A percentile compares a stretch with the other conserved stretches of the same genome.
These are phyloP conservation scores for Exophiala sp. DNA, from an alignment of 2,329 filamentous ascomycete species.

Conservation along the genomic window DNA sequence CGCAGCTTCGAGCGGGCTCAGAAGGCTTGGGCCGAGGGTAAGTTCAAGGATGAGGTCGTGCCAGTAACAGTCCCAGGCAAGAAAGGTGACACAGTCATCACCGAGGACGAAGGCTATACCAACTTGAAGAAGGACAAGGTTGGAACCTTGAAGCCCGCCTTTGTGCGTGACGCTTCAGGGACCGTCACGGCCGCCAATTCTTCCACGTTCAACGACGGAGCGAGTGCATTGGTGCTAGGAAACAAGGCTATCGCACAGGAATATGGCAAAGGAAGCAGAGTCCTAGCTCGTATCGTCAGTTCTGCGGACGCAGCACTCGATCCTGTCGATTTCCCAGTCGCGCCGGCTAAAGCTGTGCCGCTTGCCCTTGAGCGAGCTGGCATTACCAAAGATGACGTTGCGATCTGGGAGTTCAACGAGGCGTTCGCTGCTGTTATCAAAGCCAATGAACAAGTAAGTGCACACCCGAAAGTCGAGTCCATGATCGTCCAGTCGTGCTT, in stretches of 20 bases:
- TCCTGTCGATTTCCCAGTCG: conserved; percentile 88
- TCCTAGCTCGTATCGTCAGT: conserved; percentile 78
- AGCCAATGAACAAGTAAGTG: conserved; percentile 73
- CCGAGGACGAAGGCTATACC: conserved; percentile 81
- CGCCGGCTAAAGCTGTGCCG: conserved; percentile 85
- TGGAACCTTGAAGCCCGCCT: conserved; percentile 80
- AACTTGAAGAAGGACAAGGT: conserved; percentile 85
- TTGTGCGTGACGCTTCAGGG: conserved; percentile 75
- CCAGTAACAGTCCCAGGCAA: conserved; percentile 77
- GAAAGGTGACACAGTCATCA: conserved; percentile 75
- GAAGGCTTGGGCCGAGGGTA: conserved; percentile 73
- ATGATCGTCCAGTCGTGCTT: no score
- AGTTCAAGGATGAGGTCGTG: conserved; percentile 83
- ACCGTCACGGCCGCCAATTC: conserved; percentile 94
- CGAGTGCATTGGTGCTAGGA: conserved; percentile 78
- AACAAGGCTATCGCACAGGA: conserved; percentile 73
- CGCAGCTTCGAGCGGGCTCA: conserved; percentile 84
- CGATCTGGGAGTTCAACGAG: conserved; percentile 98
- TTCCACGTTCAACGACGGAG: conserved; percentile 90
- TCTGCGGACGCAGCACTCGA: conserved; percentile 87
- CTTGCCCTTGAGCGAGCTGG: conserved; percentile 83
- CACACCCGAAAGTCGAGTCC: conserved; percentile 2
- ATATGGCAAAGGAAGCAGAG: conserved; percentile 69
- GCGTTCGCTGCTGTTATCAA: conserved; percentile 94
- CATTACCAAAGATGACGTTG: conserved; percentile 83